Conservation (phyloP, 305 asterid genomes). For the Fraxinus latifolia region DNA sequence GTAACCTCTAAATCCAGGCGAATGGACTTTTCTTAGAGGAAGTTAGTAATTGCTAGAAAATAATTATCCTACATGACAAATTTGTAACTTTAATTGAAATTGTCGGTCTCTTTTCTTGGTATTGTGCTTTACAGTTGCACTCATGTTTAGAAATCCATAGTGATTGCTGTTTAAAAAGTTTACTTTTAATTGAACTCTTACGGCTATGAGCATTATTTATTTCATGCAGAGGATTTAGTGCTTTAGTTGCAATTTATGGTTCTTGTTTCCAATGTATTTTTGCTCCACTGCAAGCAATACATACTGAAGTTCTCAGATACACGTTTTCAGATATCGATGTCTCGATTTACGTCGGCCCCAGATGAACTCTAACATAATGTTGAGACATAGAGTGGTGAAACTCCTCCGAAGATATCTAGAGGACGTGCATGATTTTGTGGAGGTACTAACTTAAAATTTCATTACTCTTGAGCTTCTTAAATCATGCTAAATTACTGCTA, state of each 20-base stretch:
- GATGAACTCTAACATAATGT: conserved; percentile 68
- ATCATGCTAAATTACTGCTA: conserved; percentile 4
- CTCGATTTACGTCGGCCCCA: conserved; percentile 88
- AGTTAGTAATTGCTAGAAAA: not conserved
- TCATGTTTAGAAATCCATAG: conserved; percentile 9
- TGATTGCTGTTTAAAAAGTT: not conserved
- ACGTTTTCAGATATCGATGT: conserved; percentile 66
- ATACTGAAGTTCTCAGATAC: conserved; percentile 23
- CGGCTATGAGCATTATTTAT: not conserved
- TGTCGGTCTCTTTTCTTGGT: not conserved
- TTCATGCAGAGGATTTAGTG: not conserved
- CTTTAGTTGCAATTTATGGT: not conserved
- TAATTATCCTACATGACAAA: not conserved
- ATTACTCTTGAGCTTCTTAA: conserved; percentile 7
- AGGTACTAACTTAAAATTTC: conserved; percentile 48
- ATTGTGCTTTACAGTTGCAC: not conserved
- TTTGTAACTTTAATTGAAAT: not conserved
- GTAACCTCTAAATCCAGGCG: not conserved
- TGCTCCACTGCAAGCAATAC: conserved; percentile 22
- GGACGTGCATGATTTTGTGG: conserved; percentile 79
- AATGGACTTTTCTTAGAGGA: not conserved
- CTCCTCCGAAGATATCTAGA: conserved; percentile 85
- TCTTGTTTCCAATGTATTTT: not conserved
- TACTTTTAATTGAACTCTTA: not conserved
- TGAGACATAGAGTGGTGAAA: conserved; percentile 87